Percentiles rank a stretch among this genome's conserved stretches.
phyloP scores from a whole-genome alignment of 306 rosid genomes.

The Bauhinia variegata region DNA sequence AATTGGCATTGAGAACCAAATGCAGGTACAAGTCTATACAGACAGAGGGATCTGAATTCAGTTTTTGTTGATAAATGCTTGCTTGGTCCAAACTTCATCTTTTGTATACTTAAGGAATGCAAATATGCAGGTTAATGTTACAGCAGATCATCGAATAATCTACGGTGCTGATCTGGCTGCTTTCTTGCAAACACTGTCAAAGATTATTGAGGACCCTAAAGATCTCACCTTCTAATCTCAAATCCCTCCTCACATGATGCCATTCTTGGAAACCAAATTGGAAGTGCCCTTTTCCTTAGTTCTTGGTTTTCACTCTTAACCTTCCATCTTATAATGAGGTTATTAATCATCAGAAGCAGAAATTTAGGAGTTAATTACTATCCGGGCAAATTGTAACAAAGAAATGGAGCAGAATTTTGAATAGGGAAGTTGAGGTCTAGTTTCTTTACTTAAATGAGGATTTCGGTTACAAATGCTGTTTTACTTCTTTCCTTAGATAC shows the following conservation, averaged over 20 bases:
- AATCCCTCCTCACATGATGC: conserved; percentile 29
- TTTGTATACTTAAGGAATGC: conserved; percentile 32
- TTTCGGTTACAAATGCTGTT: conserved; percentile 7
- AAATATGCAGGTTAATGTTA: conserved; percentile 79
- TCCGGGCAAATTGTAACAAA: conserved; percentile 31
- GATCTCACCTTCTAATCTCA: conserved; percentile 86
- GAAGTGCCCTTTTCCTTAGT: background rate
- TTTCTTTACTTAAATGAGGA: conserved; percentile 27
- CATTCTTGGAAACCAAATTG: conserved; percentile 10
- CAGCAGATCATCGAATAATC: conserved; percentile 97
- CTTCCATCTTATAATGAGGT: conserved; percentile 9
- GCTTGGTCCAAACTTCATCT: conserved; percentile 17
- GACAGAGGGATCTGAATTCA: background rate
- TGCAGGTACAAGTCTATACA: conserved; percentile 69
- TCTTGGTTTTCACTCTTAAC: background rate
- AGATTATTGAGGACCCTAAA: conserved; percentile 88
- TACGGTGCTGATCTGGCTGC: conserved; percentile 91
- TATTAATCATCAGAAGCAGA: conserved; percentile 11
- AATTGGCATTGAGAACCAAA: conserved; percentile 86
- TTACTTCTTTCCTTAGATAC: no score
- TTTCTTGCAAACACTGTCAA: conserved; percentile 90
- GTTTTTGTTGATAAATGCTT: conserved; percentile 9
- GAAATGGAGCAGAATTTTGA: conserved; percentile 37
- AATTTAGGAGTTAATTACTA: conserved; percentile 28
- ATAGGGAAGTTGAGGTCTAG: conserved; percentile 39